Base-by-base conservation (phyloP, 1,284 basidiomycete genomes). In the Vanrija humicola region DNA sequence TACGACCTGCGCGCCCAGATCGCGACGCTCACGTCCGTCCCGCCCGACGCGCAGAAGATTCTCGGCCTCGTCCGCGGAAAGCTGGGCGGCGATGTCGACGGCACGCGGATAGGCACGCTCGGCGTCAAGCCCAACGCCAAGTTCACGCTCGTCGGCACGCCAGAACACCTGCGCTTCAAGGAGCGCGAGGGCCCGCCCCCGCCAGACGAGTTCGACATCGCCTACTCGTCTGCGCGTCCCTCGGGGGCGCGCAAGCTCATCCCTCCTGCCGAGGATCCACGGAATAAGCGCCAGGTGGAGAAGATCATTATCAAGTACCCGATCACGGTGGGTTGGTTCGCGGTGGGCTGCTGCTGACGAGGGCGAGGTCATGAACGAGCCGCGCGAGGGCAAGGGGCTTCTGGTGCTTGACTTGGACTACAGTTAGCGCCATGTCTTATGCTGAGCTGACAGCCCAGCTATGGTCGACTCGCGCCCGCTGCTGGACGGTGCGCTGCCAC, bases 351-450 rank as follows among this genome's bases (percentile, higher is more conserved):
- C 3, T 12, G 49, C 57, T 65, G 25, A 57, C 25, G 15, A 12
- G 40, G n/a, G 1, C 0, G 46, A 89, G 68, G 76, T 91, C 51
- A 90, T 93, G 64, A 82, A 86, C 72, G 85, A 86, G 14, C 79
- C 89, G 19, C 80, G 89, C 43, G 79, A 81, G 58, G 88, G 87
- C 14, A 93, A 91, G 72, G 85, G 84, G 54, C 75, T 93, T 6
- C 80, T 93, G 25, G 90, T 93, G 0, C 80, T 93, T 5, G 91
- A 95, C 72, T 84, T 95, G 48, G 91, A 95, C 74, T 93, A 93
- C 64, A 92, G 88, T 87, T 54, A 56, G 80, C 62, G 9, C 9
- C 12, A 34, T 2, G 9, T 12, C 12, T 23, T 12, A 44, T n/a
- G 25, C 42, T 42, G n/a, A 48, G 14, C 43, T 45, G 28, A 26